These are phyloP conservation scores for Agaricales sp. DNA, from an alignment of 1,284 basidiomycete genomes.

Conservation along the genomic window DNA sequence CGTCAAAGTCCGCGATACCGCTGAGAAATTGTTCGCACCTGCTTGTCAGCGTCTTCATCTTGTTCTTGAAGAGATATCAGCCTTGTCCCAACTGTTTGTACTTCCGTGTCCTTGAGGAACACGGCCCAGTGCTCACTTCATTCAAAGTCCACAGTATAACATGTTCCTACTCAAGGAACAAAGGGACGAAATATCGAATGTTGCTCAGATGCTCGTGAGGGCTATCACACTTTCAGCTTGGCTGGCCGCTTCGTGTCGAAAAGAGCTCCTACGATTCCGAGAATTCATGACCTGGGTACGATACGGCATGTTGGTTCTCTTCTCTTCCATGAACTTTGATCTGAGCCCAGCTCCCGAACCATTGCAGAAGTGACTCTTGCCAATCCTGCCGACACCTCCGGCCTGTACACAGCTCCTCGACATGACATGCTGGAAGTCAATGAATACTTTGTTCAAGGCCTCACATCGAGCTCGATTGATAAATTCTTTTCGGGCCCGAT, in stretches of 20 bases:
- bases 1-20: constrained; percentile 59
- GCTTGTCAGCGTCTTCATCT: constrained; percentile 68
- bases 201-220: not conserved
- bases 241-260: constrained; percentile 54
- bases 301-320: constrained; percentile 38
- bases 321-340: constrained; percentile 5
- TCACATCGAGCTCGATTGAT: constrained; percentile 60
- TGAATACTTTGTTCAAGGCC: constrained; percentile 63
- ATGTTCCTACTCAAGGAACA: not conserved
- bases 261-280: constrained; percentile 58
- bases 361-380: constrained; percentile 20
- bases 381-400: constrained; percentile 27
- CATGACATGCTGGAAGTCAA: constrained; percentile 75
- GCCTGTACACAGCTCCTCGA: constrained; percentile 36
- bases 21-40: constrained; percentile 57
- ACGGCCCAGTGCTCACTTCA: no score
- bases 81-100: constrained; percentile 65
- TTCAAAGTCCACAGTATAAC: constrained; percentile 15
- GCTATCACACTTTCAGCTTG: constrained; percentile 53
- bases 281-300: constrained; percentile 74
- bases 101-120: constrained; percentile 3
- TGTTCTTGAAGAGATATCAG: constrained; percentile 62
- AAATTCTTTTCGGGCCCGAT: constrained; percentile 64
- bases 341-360: constrained; percentile 21
- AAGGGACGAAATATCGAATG: not conserved